Evolutionary conservation across 2,329 filamentous ascomycete species (phyloP).

Genomic region (Fusarium decemcellulare): DNA sequence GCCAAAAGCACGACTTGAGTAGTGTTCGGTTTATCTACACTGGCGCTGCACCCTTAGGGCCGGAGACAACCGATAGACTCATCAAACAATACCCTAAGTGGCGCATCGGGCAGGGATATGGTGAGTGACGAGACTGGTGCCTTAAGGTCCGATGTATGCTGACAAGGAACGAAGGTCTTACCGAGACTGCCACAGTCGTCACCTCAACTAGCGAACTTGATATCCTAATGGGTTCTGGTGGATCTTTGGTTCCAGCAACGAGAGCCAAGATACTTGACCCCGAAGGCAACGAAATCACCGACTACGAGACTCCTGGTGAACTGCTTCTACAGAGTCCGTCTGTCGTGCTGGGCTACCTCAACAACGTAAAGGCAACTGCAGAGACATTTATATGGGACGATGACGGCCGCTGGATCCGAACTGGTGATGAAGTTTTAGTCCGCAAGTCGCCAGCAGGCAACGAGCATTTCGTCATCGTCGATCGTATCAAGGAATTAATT

Average conservation of each 20-base stretch:
- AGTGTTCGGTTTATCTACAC: constrained; percentile 28
- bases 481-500: constrained; percentile 80
- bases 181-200: constrained; percentile 24
- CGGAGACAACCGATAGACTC: constrained; percentile 76
- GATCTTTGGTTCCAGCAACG: constrained; percentile 74
- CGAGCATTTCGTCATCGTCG: constrained; percentile 89
- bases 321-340: constrained; percentile 84
- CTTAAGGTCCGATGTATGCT: constrained; percentile 41
- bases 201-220: constrained; percentile 65
- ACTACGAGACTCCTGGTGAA: constrained; percentile 82
- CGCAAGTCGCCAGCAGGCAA: constrained; percentile 73
- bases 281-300: constrained; percentile 78
- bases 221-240: constrained; percentile 77
- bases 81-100: constrained; percentile 73
- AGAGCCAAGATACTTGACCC: constrained; percentile 74
- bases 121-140: constrained; percentile 52
- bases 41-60: constrained; percentile 77
- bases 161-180: constrained; percentile 58
- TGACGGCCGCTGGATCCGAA: constrained; percentile 83
- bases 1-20: constrained; percentile 29
- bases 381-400: constrained; percentile 77
- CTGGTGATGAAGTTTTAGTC: constrained; percentile 87
- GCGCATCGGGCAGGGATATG: constrained; percentile 80
- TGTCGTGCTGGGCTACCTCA: constrained; percentile 85
- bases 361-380: constrained; percentile 84